Conservation (phyloP, 768 basidiomycete genomes). For the Rhizopogon vulgaris region DNA sequence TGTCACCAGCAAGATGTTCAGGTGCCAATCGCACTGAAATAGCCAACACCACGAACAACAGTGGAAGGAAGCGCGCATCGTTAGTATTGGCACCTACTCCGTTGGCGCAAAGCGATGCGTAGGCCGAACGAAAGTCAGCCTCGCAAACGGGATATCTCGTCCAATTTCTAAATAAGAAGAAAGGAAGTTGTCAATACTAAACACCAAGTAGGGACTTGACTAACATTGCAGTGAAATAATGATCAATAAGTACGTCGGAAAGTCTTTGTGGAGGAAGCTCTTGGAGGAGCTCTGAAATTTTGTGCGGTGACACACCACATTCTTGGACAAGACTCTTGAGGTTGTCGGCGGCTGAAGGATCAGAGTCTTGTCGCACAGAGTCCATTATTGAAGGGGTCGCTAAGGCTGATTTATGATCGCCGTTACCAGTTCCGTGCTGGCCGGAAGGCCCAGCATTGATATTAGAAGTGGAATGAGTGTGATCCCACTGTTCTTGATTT, state of each 20-base stretch:
- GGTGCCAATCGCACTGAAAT: slow-evolving; percentile 83
- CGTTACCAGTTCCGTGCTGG: slow-evolving; percentile 19
- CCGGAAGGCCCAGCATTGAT: slow-evolving; percentile 6
- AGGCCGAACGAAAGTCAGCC: slow-evolving; percentile 69
- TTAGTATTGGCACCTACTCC: slow-evolving; percentile 60
- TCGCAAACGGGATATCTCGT: slow-evolving; percentile 91
- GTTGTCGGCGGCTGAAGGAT: slow-evolving; percentile 67
- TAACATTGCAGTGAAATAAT: slow-evolving; percentile 73
- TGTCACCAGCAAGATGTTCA: slow-evolving; percentile 77
- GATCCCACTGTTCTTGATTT: slow-evolving; percentile 24
- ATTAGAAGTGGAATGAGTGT: slow-evolving; percentile 10
- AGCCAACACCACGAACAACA: slow-evolving; percentile 91
- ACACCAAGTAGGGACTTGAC: slow-evolving; percentile 16
- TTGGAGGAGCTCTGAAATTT: slow-evolving; percentile 82
- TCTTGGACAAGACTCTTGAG: slow-evolving; percentile 83
- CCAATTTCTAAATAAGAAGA: slow-evolving; percentile 62
- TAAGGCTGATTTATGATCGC: slow-evolving; percentile 22
- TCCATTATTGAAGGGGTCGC: slow-evolving; percentile 31
- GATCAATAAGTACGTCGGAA: slow-evolving; percentile 74
- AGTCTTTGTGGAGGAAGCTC: slow-evolving; percentile 77
- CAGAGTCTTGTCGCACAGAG: slow-evolving; percentile 35
- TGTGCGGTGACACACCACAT: slow-evolving; percentile 87
- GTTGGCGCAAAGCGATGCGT: slow-evolving; percentile 57
- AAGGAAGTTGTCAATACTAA: background rate
- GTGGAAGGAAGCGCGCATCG: slow-evolving; percentile 79